Evolutionary conservation across 257 asterid species (phyloP).

Genomic region (Jacaranda mimosifolia): DNA sequence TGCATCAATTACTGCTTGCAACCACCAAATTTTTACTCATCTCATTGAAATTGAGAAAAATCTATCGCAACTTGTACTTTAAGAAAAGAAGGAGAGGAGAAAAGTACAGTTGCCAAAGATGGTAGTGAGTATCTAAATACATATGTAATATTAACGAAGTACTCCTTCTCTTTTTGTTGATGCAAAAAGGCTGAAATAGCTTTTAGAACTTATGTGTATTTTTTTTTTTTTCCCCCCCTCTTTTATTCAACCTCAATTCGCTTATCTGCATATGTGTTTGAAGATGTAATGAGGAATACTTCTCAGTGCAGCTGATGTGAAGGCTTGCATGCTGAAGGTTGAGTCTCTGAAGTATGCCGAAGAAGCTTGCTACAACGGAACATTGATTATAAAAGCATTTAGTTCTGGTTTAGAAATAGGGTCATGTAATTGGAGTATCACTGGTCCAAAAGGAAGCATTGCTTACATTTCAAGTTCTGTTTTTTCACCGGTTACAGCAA

Average conservation of each 20-base stretch:
- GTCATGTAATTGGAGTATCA: slow-evolving; percentile 85
- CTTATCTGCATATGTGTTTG: slow-evolving; percentile 25
- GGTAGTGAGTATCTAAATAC: neutral
- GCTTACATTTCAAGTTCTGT: slow-evolving; percentile 76
- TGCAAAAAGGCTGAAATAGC: slow-evolving; percentile 19
- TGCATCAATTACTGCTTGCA: neutral
- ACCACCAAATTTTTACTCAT: neutral
- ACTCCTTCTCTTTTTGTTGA: neutral
- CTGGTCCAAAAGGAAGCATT: slow-evolving; percentile 65
- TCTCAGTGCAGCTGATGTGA: slow-evolving; percentile 97
- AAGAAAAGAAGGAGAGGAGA: neutral
- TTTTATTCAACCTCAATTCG: neutral
- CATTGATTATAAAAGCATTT: slow-evolving; percentile 66
- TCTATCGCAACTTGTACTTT: neutral
- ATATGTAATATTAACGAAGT: neutral
- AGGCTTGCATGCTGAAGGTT: slow-evolving; percentile 76
- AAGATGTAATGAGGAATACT: slow-evolving; percentile 44
- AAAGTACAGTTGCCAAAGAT: slow-evolving; percentile 6
- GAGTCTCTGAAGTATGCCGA: slow-evolving; percentile 79
- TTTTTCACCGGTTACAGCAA: slow-evolving; percentile 60
- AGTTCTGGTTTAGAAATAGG: slow-evolving; percentile 96
- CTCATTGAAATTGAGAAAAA: neutral
- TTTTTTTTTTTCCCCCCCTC: neutral
- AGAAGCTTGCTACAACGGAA: slow-evolving; percentile 89
- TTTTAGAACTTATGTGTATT: neutral